Evolutionary conservation across 345 rosid species (phyloP).

Genomic region (Viola odorata): DNA sequence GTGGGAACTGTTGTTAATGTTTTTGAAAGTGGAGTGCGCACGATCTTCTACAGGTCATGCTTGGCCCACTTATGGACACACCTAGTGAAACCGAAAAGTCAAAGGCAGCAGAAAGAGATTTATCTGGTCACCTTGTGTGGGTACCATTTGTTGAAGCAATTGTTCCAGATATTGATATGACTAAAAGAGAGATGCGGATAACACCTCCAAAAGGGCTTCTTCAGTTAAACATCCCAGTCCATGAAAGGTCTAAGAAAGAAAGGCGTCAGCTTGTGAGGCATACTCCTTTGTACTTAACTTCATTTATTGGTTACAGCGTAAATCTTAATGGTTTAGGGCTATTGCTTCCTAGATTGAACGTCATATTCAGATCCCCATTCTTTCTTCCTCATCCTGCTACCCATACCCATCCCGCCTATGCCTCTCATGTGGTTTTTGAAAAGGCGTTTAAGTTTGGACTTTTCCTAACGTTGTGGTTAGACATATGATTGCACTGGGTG

Average conservation of each 20-base stretch:
- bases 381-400: background rate
- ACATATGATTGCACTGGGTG: background rate
- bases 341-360: background rate
- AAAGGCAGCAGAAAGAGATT: slow-evolving; percentile 24
- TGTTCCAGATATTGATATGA: slow-evolving; percentile 76
- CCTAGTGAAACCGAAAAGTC: slow-evolving; percentile 36
- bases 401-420: background rate
- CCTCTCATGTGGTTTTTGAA: background rate
- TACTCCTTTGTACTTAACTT: slow-evolving; percentile 39
- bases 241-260: slow-evolving; percentile 81
- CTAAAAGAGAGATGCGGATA: slow-evolving; percentile 61
- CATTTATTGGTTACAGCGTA: slow-evolving; percentile 15
- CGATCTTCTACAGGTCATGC: slow-evolving; percentile 77
- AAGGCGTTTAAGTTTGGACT: background rate
- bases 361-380: background rate
- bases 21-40: slow-evolving; percentile 68
- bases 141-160: slow-evolving; percentile 82
- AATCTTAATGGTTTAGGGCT: background rate
- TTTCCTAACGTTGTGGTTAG: background rate
- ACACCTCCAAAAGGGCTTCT: slow-evolving; percentile 91
- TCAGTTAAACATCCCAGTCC: slow-evolving; percentile 60
- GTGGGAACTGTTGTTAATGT: slow-evolving; percentile 75
- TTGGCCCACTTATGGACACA: slow-evolving; percentile 33
- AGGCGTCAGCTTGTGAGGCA: slow-evolving; percentile 91
- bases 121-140: slow-evolving; percentile 58